Evolutionary conservation across 2,329 filamentous ascomycete species (phyloP).

Genomic region (Septoria linicola): DNA sequence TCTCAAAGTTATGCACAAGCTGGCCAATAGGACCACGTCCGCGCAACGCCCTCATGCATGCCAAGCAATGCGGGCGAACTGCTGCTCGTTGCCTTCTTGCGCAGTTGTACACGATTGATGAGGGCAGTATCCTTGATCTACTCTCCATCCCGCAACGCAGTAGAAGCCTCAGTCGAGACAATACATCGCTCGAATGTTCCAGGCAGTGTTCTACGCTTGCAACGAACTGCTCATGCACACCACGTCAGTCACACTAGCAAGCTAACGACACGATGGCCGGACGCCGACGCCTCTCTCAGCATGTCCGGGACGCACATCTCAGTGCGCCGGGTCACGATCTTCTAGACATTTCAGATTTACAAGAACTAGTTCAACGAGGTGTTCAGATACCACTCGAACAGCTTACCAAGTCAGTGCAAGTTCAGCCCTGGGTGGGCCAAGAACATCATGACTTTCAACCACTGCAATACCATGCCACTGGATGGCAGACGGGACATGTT

Average conservation of each 20-base stretch:
- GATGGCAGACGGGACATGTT: neutral
- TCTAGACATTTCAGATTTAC: slow-evolving; percentile 5
- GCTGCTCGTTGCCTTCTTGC: slow-evolving; percentile 17
- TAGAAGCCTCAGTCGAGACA: neutral
- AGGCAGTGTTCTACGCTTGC: no score
- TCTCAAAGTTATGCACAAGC: slow-evolving; percentile 5
- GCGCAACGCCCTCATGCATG: slow-evolving; percentile 13
- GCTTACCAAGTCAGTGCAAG: slow-evolving; percentile 15
- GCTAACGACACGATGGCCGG: no score
- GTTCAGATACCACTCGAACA: slow-evolving; percentile 14
- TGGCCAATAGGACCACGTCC: slow-evolving; percentile 10
- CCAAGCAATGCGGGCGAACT: slow-evolving; percentile 3
- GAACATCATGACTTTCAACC: neutral
- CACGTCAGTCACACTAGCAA: no score
- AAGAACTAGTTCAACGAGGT: slow-evolving; percentile 7
- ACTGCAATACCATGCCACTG: neutral
- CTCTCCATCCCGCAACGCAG: neutral
- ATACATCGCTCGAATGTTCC: neutral
- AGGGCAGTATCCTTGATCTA: slow-evolving; percentile 3
- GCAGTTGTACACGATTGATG: slow-evolving; percentile 2
- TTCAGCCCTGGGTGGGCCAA: slow-evolving; percentile 14
- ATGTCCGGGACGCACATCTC: neutral
- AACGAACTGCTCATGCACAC: no score
- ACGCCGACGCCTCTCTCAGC: no score
- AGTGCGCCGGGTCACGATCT: slow-evolving; percentile 4